These are phyloP conservation scores for Sporodiniella umbellata DNA, from an alignment of 371 early-diverging fungal genomes.

Conservation along the genomic window DNA sequence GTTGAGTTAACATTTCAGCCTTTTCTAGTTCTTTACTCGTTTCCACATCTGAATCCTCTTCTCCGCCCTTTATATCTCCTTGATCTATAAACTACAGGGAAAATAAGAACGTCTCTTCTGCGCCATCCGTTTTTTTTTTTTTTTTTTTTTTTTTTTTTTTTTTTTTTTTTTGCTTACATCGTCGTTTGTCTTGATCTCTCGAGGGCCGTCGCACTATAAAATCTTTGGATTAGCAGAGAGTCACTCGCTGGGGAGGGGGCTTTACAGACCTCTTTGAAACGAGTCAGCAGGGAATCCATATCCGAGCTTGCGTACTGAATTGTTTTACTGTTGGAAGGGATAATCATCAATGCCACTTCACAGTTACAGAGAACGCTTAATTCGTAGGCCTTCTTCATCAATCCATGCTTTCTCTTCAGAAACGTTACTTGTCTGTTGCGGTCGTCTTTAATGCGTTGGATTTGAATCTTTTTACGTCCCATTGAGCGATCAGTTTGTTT, in stretches of 20 bases:
- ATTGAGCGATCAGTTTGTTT: constrained; percentile 32
- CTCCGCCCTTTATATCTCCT: constrained; percentile 11
- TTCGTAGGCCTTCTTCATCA: constrained; percentile 99
- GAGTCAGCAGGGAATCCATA: constrained; percentile 84
- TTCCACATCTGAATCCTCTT: constrained; percentile 12
- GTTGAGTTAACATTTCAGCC: not conserved
- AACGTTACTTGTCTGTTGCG: constrained; percentile 89
- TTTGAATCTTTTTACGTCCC: constrained; percentile 95
- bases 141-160: no score
- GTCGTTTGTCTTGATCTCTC: constrained; percentile 56
- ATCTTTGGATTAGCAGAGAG: not conserved
- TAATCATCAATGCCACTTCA: constrained; percentile 87
- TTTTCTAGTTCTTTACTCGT: not conserved
- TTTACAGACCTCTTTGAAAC: constrained; percentile 74
- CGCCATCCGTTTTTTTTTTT: no score
- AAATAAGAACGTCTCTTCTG: no score
- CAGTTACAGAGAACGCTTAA: constrained; percentile 94
- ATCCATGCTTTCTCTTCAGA: constrained; percentile 94
- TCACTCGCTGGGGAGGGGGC: no score
- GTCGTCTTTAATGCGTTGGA: constrained; percentile 89
- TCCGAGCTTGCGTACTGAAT: constrained; percentile 87
- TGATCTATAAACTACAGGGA: constrained; percentile 15
- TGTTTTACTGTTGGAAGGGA: constrained; percentile 83
- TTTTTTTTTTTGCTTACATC: no score
- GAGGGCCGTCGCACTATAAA: constrained; percentile 56